Evolutionary conservation across 2,329 filamentous ascomycete species (phyloP), one percentile per base, ranked within the genome.

Genomic region (Beauveria sp.): DNA sequence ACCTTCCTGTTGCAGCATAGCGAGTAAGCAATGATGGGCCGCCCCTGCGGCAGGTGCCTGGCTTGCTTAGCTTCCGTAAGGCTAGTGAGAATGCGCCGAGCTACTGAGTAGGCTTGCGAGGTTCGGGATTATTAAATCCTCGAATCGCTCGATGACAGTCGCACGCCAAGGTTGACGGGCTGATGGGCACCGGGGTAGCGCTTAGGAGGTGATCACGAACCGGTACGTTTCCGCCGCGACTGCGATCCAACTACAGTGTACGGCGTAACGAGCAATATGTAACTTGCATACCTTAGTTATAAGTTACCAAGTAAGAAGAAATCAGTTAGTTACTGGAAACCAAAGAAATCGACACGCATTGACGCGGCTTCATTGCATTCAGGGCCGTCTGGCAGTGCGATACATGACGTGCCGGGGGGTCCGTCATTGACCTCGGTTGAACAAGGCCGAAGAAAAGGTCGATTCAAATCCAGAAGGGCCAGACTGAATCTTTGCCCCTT

Each of bases 111-210:
- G 46, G 37, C 24, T 24, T 44, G 55, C 44, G 57, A 59, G 48
- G 46, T 59, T 53, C 57, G 57, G 57, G 40, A 8, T 53, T 53
- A 53, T 40, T 59, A 53, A 47, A 53, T 47, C 57, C 57, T 59
- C 57, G 57, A 59, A 59, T 59, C 48, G 48, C 40, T 53, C 40
- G 47, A 59, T 44, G 24, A 34, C 30, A 41, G 55, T 50, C 26
- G 28, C 55, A 43, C 26, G 30, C 46, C 47, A 34, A 52, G 47
- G 24, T 18, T 44, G 20, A 22, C 30, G 44, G 44, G 22, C 22
- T 24, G 22, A 24, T 24, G 22, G 22, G 22, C 22, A 24, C 22
- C 22, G 22, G 44, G 30, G 18, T 34, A 34, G 44, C 24, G 40
- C 26, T 26, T 18, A 9, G 14, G n/a, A 24, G 7, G n/a, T 24